Evolutionary conservation across 345 rosid genomes (phyloP).

Genomic region (Melaleuca alternifolia): DNA sequence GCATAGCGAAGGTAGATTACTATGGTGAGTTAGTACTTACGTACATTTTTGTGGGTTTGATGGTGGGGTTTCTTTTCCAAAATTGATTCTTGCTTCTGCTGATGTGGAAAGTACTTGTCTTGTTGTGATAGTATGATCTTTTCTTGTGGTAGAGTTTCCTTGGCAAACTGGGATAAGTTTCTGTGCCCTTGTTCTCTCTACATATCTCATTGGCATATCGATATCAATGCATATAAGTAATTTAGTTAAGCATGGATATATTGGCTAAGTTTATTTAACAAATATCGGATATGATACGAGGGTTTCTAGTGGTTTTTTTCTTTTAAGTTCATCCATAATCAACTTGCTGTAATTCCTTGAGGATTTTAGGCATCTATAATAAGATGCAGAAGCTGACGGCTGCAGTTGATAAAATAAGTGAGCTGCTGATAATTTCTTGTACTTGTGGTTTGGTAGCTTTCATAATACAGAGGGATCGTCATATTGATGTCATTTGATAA

Average conservation of each 20-base stretch:
- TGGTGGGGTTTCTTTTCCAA: neutral
- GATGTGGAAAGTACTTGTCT: neutral
- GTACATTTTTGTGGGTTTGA: neutral
- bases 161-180: too few relatives aligned
- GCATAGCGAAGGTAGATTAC: slow-evolving; percentile 91
- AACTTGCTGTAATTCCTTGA: neutral
- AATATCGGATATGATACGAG: neutral
- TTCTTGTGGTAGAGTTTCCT: too few relatives aligned
- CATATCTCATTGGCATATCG: neutral
- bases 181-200: too few relatives aligned
- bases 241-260: neutral
- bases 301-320: neutral
- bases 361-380: neutral
- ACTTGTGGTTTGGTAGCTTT: neutral
- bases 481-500: neutral
- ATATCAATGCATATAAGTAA: neutral
- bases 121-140: neutral
- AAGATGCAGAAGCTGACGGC: slow-evolving; percentile 42
- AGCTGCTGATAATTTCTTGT: slow-evolving; percentile 14
- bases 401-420: slow-evolving; percentile 85
- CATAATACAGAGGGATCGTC: neutral
- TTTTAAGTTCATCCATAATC: neutral
- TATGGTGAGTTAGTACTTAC: slow-evolving; percentile 62
- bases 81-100: neutral
- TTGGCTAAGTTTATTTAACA: neutral